phyloP scores from a whole-genome alignment of 176 grass and related monocot species.

The Rhynchospora breviuscula region DNA sequence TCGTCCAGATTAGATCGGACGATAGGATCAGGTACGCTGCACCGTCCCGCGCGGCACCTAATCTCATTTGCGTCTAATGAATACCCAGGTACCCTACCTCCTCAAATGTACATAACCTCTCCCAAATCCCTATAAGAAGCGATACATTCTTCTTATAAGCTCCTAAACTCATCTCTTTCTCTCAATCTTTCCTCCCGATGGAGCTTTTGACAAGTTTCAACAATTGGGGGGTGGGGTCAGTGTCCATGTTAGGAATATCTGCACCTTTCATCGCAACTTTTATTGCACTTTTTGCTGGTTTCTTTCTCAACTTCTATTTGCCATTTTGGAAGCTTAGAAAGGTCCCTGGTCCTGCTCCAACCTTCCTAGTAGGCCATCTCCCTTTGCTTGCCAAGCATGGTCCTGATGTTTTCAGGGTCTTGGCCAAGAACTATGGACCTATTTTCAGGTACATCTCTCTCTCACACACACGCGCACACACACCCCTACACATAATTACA shows the following conservation, averaged over 20 bases:
- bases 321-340: conserved; percentile 46
- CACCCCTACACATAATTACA: background rate
- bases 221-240: background rate
- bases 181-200: background rate
- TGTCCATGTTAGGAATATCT: conserved; percentile 13
- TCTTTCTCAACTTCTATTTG: conserved; percentile 56
- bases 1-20: too few species aligned
- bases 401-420: conserved; percentile 48
- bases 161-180: background rate
- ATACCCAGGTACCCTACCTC: too few species aligned
- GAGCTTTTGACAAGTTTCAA: conserved; percentile 9
- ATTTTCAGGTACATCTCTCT: conserved; percentile 43
- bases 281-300: conserved; percentile 23
- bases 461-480: background rate
- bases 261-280: conserved; percentile 5
- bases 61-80: too few species aligned
- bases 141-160: background rate
- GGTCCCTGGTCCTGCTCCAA: conserved; percentile 43
- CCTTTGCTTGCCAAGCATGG: conserved; percentile 60
- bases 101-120: background rate
- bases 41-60: too few species aligned
- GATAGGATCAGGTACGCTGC: too few species aligned
- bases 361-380: conserved; percentile 51
- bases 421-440: conserved; percentile 54
- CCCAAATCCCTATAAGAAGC: conserved; percentile 2